Evolutionary conservation across 2,329 filamentous ascomycete species (phyloP).

Genomic region (Penicillium brevicompactum): DNA sequence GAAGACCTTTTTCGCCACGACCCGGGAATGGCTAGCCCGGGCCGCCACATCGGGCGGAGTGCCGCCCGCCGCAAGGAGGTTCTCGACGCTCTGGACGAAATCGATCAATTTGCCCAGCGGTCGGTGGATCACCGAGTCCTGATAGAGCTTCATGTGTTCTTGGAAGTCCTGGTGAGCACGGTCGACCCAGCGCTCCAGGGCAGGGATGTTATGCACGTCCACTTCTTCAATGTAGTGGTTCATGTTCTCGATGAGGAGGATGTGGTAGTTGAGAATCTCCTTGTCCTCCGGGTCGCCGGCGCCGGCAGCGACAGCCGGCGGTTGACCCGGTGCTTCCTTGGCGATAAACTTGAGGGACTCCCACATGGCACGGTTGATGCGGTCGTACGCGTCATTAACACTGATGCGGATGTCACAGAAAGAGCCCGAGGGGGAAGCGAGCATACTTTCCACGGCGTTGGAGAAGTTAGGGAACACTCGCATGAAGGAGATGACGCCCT

Average conservation of each 20-base stretch:
- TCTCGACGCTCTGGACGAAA: conserved; percentile 86
- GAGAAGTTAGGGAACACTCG: conserved; percentile 88
- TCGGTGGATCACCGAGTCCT: conserved; percentile 82
- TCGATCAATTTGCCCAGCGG: conserved; percentile 90
- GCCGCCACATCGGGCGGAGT: conserved; percentile 66
- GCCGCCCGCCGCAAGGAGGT: conserved; percentile 61
- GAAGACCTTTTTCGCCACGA: conserved; percentile 83
- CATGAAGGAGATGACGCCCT: conserved; percentile 94
- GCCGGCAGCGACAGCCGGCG: conserved; percentile 51
- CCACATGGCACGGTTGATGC: conserved; percentile 93
- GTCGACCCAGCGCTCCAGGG: conserved; percentile 80
- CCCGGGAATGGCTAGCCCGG: conserved; percentile 80
- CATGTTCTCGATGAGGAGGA: conserved; percentile 98
- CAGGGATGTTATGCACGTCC: conserved; percentile 70
- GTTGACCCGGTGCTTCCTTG: conserved; percentile 64
- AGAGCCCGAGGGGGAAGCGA: conserved; percentile 58
- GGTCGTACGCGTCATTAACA: conserved; percentile 84
- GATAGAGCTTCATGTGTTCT: conserved; percentile 86
- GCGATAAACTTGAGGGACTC: conserved; percentile 96
- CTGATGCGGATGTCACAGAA: conserved; percentile 71
- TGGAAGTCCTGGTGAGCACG: conserved; percentile 76
- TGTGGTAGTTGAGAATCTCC: conserved; percentile 95
- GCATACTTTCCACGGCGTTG: conserved; percentile 80
- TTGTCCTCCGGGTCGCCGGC: conserved; percentile 81
- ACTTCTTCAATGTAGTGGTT: conserved; percentile 95